Percentiles rank a stretch among this genome's conserved stretches.
phyloP scores from a whole-genome alignment of 1,284 basidiomycete genomes.

The Xanthoconium separans region DNA sequence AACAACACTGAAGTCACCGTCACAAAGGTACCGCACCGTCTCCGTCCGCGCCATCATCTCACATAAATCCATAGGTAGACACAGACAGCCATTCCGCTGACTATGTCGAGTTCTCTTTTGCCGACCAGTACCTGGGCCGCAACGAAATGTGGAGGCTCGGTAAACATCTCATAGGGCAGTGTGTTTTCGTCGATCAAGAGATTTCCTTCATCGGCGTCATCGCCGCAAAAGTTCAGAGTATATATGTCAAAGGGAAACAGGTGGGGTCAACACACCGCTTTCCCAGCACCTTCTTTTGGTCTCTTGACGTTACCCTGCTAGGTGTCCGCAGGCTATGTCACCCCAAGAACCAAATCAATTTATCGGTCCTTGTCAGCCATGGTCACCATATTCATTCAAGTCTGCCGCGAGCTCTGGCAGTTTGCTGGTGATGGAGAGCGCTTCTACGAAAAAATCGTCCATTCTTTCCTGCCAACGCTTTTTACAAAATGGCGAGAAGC shows the following conservation, averaged over 20 bases:
- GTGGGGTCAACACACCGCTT: constrained; percentile 36
- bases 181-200: constrained; percentile 68
- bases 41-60: background rate
- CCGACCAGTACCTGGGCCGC: constrained; percentile 89
- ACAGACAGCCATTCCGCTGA: constrained; percentile 66
- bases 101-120: constrained; percentile 86
- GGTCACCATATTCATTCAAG: constrained; percentile 91
- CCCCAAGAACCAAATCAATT: constrained; percentile 82
- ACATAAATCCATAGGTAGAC: constrained; percentile 53
- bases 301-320: constrained; percentile 31
- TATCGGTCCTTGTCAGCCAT: constrained; percentile 92
- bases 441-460: constrained; percentile 95
- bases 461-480: constrained; percentile 85
- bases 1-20: constrained; percentile 69
- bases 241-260: constrained; percentile 67
- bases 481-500: constrained; percentile 82
- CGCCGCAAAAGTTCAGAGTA: constrained; percentile 74
- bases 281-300: background rate
- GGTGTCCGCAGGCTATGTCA: constrained; percentile 82
- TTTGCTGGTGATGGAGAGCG: constrained; percentile 96
- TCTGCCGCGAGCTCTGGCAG: constrained; percentile 95
- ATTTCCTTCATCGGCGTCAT: constrained; percentile 77
- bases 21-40: constrained; percentile 52
- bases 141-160: constrained; percentile 92
- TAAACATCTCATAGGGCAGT: constrained; percentile 76